Evolutionary conservation across 331 rosid species (phyloP), one percentile per base, ranked within the genome.

Genomic region (Acacia concinna): DNA sequence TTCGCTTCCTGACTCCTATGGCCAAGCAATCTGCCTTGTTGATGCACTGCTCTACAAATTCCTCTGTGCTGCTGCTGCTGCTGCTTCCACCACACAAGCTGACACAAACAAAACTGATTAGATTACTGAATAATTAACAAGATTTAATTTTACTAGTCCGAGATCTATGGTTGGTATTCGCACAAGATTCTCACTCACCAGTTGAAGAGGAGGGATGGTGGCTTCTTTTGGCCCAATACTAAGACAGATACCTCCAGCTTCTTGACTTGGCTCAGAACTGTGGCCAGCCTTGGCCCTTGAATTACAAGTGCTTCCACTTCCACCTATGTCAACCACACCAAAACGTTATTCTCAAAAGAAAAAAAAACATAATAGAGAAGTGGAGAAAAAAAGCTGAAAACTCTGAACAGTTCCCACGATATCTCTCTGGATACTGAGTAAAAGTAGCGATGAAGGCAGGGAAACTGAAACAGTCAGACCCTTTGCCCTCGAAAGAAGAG

Each of bases 271-370:
- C 90, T 90, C 74, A 87, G 74, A 46, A 91, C 92, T 46, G 97
- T 91, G 64, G 78, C 89, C 27, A 93, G 82, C 72, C 85, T 91
- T 79, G 95, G 97, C 23, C 98, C 98, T 86, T 90, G 89, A 60
- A 93, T 93, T 63, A 91, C 97, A 47, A 93, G 87, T 66, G 92
- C 97, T 86, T 93, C 98, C 59, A 93, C 92, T 85, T 93, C 92
- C 82, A 93, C 92, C 98, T 93, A 32, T 68, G 41, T 2, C 63
- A 10, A 8, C 38, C 52, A 83, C 27, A 38, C 27, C 69, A 75
- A 30, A 17, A 68, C 12, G 35, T 23, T 21, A 44, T 11, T 8
- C 34, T 66, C 73, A 44, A 6, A n/a, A n/a, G n/a, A n/a, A n/a
- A n/a, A n/a, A n/a, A 18, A 18, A 52, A 37, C 52, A 12, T 20